Evolutionary conservation across 2,329 filamentous ascomycete genomes (phyloP).

Genomic region (Colletotrichum brevisporum): DNA sequence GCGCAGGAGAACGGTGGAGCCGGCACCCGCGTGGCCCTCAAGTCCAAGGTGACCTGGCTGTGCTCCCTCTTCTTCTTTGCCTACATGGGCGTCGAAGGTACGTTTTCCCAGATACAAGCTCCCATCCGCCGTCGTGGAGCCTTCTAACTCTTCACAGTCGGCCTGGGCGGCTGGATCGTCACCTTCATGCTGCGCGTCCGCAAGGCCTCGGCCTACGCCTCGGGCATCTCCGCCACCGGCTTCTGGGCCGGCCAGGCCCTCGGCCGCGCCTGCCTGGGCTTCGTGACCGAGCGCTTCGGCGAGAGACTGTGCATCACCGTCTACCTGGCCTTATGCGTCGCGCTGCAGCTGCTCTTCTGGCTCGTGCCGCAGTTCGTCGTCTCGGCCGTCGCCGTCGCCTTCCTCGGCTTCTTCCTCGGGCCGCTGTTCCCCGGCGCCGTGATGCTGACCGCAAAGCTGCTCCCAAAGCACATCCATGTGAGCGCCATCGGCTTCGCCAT

Average conservation of each 20-base stretch:
- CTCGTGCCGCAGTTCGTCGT: constrained; percentile 72
- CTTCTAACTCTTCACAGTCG: constrained; percentile 54
- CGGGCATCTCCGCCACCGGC: constrained; percentile 80
- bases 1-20: constrained; percentile 45
- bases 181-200: constrained; percentile 84
- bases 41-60: constrained; percentile 73
- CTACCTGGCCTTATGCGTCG: constrained; percentile 74
- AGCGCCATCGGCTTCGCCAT: constrained; percentile 81
- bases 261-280: constrained; percentile 76
- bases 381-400: constrained; percentile 72
- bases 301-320: constrained; percentile 72
- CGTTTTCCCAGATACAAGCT: neutral
- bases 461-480: constrained; percentile 79
- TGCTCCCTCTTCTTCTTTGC: constrained; percentile 77
- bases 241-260: constrained; percentile 86
- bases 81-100: constrained; percentile 80
- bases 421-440: constrained; percentile 81
- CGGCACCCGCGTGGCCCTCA: constrained; percentile 56
- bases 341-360: constrained; percentile 71
- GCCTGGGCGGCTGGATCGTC: constrained; percentile 83
- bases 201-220: constrained; percentile 73
- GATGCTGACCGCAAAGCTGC: constrained; percentile 78
- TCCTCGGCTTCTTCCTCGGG: constrained; percentile 82
- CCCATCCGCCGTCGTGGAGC: neutral
- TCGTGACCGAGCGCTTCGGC: constrained; percentile 77